Evolutionary conservation across 2,329 filamentous ascomycete genomes (phyloP), one percentile per base, ranked within the genome.

Genomic region (Erysiphe pulchra): DNA sequence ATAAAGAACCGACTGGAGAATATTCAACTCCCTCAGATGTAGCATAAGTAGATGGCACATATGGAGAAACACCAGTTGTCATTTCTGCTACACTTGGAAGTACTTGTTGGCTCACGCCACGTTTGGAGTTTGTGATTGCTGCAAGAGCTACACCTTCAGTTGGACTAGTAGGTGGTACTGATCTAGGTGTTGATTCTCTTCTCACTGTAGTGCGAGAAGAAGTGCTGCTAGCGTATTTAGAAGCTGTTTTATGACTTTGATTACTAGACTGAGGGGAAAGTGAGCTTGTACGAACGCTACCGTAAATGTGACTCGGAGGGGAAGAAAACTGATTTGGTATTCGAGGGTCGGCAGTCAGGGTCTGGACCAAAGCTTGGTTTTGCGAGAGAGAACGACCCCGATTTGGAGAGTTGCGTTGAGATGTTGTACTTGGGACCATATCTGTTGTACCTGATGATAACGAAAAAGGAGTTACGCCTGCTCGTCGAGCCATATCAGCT

Each of bases 401-500:
- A 14, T 33, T 46, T 8, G 50, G 53, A 64, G 67, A 34, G 60
- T 63, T 55, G 64, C 66, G 32, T 66, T 59, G 59, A 62, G 63
- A 48, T 50, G 56, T 49, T 59, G 54, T 24, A 42, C 47, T 57
- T 59, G 57, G 49, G 59, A 55, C 49, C 45, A 54, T 43, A 51
- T 77, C 69, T 45, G 65, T 57, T 34, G 70, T 68, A 50, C 70
- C 65, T 45, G 65, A 68, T 13, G 76, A 74, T 30, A 83, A 65
- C 2, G 77, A 75, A 61, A 94, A 94, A 1, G 87, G 84, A 8
- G 81, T 77, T 34, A 90, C 84, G 40, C 90, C 90, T 38, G 87
- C 87, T 48, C 87, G 78, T 49, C 80, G 74, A 42, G 86, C 86
- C 84, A 98, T 95, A 55, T 95, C 90, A 54, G 77, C 68, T 60